These are phyloP conservation scores for Cercospora berteroae DNA, from an alignment of 2,329 filamentous ascomycete genomes.

Conservation along the genomic window DNA sequence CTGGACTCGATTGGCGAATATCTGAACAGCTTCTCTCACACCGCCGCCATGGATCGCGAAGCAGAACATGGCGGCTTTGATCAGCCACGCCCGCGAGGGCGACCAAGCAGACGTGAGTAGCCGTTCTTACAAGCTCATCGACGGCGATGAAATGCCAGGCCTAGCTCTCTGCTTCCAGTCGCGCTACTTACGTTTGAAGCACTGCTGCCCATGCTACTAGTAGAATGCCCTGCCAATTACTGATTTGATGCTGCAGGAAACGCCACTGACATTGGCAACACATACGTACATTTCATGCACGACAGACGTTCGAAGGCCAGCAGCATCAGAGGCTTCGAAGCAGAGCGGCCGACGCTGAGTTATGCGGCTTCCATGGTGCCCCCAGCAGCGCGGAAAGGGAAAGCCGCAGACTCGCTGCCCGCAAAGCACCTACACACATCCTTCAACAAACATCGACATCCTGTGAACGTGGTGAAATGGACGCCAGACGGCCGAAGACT, in stretches of 20 bases:
- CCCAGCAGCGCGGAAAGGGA: constrained; percentile 70
- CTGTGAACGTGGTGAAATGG: constrained; percentile 95
- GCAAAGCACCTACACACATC: constrained; percentile 98
- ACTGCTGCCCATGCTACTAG: background rate
- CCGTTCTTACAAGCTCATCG: background rate
- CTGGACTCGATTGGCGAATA: background rate
- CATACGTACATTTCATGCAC: constrained; percentile 73
- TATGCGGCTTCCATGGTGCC: constrained; percentile 93
- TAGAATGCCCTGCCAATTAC: background rate
- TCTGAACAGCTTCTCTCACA: background rate
- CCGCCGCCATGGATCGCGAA: constrained; percentile 33
- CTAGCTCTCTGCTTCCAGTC: background rate
- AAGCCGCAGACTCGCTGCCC: constrained; percentile 81
- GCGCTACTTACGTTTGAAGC: background rate
- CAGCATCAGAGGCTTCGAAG: constrained; percentile 68
- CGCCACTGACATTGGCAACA: constrained; percentile 39
- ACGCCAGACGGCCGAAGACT: constrained; percentile 91
- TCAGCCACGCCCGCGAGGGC: constrained; percentile 25
- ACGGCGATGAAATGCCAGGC: background rate
- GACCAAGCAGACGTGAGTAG: constrained; percentile 29
- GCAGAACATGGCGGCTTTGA: constrained; percentile 32
- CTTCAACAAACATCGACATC: constrained; percentile 95
- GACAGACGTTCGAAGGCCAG: constrained; percentile 75
- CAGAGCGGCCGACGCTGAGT: constrained; percentile 80
- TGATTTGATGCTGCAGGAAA: constrained; percentile 29